phyloP scores from a whole-genome alignment of 1,284 basidiomycete species.

The Pisolithus thermaeus region DNA sequence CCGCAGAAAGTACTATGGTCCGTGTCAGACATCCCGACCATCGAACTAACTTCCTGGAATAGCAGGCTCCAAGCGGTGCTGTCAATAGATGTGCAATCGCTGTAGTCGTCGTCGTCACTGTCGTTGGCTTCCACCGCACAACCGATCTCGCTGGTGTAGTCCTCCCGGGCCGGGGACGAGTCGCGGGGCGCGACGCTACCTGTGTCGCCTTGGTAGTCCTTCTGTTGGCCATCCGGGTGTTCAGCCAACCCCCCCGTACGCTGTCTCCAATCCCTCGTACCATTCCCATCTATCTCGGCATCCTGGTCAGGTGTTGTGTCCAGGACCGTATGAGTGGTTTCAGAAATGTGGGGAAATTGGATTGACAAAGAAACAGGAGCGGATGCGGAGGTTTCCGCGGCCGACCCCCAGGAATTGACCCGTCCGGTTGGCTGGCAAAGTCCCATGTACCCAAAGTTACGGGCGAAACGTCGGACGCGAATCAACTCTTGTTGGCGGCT shows the following conservation, averaged over 20 bases:
- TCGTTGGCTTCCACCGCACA: slow-evolving; percentile 13
- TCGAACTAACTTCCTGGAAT: slow-evolving; percentile 29
- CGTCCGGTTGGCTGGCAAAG: neutral
- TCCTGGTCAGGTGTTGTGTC: slow-evolving; percentile 7
- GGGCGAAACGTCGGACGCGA: slow-evolving; percentile 8
- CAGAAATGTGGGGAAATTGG: slow-evolving; percentile 2
- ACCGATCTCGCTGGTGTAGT: slow-evolving; percentile 5
- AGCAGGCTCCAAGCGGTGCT: slow-evolving; percentile 23
- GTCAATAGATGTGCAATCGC: slow-evolving; percentile 2
- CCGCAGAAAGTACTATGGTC: neutral
- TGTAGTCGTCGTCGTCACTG: slow-evolving; percentile 3
- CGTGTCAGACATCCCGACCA: slow-evolving; percentile 26
- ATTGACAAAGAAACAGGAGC: neutral
- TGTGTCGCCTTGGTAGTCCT: slow-evolving; percentile 1
- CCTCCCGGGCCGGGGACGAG: neutral
- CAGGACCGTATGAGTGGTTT: neutral
- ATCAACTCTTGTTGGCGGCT: neutral
- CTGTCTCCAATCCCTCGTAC: slow-evolving; percentile 9
- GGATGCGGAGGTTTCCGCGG: neutral
- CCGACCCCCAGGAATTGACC: neutral
- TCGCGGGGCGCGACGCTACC: slow-evolving; percentile 6
- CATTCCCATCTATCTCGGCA: slow-evolving; percentile 8
- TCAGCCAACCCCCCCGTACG: neutral
- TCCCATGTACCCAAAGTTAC: slow-evolving; percentile 4
- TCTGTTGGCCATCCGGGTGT: neutral